phyloP scores from a whole-genome alignment of 306 rosid species.

The Cucurbita ficifolia region DNA sequence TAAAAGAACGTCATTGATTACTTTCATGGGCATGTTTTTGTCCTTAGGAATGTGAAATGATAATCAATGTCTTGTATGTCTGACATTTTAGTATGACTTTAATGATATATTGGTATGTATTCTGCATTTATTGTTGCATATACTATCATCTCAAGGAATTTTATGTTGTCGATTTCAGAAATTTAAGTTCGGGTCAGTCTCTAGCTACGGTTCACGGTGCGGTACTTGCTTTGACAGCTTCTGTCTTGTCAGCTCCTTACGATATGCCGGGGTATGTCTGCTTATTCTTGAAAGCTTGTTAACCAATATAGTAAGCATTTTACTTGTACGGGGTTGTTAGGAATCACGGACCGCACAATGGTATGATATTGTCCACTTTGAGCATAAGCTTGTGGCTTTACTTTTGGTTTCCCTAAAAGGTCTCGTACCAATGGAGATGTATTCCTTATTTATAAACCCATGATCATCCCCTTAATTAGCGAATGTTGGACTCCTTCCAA shows the following conservation, averaged over 20 bases:
- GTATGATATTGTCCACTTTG: no score
- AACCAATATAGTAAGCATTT: background rate
- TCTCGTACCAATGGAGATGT: no score
- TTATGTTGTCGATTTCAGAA: conserved; percentile 38
- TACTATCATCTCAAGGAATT: background rate
- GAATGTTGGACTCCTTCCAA: no score
- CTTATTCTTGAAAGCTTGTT: background rate
- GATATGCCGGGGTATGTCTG: conserved; percentile 81
- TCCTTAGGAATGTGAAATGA: background rate
- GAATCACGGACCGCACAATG: no score
- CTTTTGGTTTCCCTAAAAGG: no score
- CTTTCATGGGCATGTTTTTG: background rate
- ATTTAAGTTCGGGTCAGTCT: conserved; percentile 44
- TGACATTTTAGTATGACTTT: background rate
- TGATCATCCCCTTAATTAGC: no score
- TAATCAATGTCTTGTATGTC: background rate
- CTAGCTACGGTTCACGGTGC: conserved; percentile 80
- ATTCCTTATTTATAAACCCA: no score
- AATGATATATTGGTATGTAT: background rate
- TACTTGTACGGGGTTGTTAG: background rate
- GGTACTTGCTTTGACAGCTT: conserved; percentile 87
- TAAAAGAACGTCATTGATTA: background rate
- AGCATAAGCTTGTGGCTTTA: no score
- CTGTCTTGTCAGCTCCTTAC: conserved; percentile 83
- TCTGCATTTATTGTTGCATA: background rate